A percentile compares a stretch with the other conserved stretches of the same genome.
These are phyloP conservation scores for Mucor velutinosus DNA, from an alignment of 371 early-diverging fungal genomes.

Conservation along the genomic window DNA sequence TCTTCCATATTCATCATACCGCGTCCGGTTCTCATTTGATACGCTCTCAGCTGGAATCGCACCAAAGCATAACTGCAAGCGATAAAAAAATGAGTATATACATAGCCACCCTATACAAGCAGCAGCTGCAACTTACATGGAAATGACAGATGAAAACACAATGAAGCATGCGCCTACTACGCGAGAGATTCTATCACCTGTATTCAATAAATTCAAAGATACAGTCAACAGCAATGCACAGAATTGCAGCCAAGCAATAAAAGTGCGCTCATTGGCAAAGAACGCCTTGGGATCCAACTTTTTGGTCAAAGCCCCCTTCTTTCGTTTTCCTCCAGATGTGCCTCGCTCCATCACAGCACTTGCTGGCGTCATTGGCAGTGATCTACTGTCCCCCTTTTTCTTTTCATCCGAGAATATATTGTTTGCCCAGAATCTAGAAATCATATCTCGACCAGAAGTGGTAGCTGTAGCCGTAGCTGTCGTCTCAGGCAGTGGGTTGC, in stretches of 20 bases:
- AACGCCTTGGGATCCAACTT: conserved; percentile 87
- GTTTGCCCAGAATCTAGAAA: conserved; percentile 7
- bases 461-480: neutral
- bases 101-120: neutral
- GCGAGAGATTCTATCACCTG: conserved; percentile 56
- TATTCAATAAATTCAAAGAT: conserved; percentile 74
- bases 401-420: conserved; percentile 1
- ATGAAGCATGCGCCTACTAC: conserved; percentile 44
- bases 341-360: neutral
- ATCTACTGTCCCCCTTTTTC: neutral
- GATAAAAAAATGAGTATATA: neutral
- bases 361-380: neutral
- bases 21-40: conserved; percentile 36
- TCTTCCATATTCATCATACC: conserved; percentile 37
- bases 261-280: conserved; percentile 95
- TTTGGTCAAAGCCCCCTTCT: conserved; percentile 14
- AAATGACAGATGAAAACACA: conserved; percentile 27
- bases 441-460: conserved; percentile 2
- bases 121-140: conserved; percentile 25
- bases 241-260: conserved; percentile 86
- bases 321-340: neutral
- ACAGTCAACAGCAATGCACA: conserved; percentile 71
- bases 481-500: neutral
- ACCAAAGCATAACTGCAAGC: conserved; percentile 35
- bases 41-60: conserved; percentile 42